Conservation (phyloP, 257 asterid species). For the Ophiorrhiza pumila region DNA sequence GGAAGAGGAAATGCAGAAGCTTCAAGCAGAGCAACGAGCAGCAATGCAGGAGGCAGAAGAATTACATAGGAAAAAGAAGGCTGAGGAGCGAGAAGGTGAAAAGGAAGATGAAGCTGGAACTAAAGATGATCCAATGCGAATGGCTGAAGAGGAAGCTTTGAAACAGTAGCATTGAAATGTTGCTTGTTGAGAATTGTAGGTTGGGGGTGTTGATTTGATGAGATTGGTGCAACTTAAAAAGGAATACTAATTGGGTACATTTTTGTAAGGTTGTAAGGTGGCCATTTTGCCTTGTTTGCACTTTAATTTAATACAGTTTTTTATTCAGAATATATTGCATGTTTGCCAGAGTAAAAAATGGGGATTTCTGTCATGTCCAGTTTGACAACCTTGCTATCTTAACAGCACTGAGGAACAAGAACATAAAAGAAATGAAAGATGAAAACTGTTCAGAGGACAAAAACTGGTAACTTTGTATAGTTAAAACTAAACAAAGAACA, state of each 20-base stretch:
- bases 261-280: not conserved
- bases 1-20: conserved; percentile 81
- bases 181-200: not conserved
- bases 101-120: conserved; percentile 50
- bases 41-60: conserved; percentile 83
- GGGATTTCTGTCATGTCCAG: too few relatives aligned
- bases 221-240: not conserved
- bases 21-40: conserved; percentile 74
- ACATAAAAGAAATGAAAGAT: too few relatives aligned
- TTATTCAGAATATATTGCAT: too few relatives aligned
- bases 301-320: not conserved
- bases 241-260: not conserved
- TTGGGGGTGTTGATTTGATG: not conserved
- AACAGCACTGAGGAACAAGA: not conserved
- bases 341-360: too few relatives aligned
- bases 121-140: conserved; percentile 63
- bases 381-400: not conserved
- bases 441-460: too few relatives aligned
- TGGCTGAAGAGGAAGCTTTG: conserved; percentile 73
- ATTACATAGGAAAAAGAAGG: conserved; percentile 77
- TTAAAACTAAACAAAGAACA: not conserved
- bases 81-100: conserved; percentile 87
- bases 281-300: conserved; percentile 2
- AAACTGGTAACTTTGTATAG: not conserved
- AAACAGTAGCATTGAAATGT: conserved; percentile 4